A percentile compares a stretch with the other conserved stretches of the same genome.
phyloP scores from a whole-genome alignment of 73 alveolate species.

The Effrenium voratum region DNA sequence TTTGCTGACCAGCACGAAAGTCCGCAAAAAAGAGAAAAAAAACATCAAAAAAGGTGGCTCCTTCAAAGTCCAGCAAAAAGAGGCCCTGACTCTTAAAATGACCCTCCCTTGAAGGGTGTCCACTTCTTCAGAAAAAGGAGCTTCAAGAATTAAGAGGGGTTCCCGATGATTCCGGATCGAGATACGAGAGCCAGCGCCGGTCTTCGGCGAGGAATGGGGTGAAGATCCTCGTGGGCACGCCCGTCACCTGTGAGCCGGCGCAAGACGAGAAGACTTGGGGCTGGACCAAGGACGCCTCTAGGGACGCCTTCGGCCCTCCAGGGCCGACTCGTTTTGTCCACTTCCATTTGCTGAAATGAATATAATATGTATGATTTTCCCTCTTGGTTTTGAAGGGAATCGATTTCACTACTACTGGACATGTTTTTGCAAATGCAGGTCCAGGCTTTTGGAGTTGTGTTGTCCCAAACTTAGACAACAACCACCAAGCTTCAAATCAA shows the following conservation, averaged over 20 bases:
- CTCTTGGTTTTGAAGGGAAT: no score
- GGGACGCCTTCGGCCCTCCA: no score
- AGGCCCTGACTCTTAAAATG: background rate
- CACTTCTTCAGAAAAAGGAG: background rate
- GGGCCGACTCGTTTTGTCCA: no score
- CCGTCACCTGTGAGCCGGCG: slow-evolving; percentile 46
- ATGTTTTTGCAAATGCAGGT: no score
- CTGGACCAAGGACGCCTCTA: slow-evolving; percentile 84
- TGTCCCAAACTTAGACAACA: no score
- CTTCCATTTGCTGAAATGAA: no score
- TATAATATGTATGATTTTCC: no score
- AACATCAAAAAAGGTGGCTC: background rate
- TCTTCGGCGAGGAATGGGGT: background rate
- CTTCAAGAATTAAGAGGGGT: background rate
- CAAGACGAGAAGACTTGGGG: slow-evolving; percentile 48
- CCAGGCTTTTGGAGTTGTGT: no score
- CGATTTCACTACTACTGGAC: no score
- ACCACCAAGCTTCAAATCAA: no score
- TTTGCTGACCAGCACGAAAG: no score
- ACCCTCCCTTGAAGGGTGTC: background rate
- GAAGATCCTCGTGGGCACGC: slow-evolving; percentile 65
- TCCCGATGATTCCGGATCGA: background rate
- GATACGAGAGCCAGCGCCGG: background rate
- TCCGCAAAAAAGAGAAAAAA: no score
- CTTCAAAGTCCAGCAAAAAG: background rate